Conservation (phyloP, 2,329 filamentous ascomycete genomes). For the Botrytis porri region DNA sequence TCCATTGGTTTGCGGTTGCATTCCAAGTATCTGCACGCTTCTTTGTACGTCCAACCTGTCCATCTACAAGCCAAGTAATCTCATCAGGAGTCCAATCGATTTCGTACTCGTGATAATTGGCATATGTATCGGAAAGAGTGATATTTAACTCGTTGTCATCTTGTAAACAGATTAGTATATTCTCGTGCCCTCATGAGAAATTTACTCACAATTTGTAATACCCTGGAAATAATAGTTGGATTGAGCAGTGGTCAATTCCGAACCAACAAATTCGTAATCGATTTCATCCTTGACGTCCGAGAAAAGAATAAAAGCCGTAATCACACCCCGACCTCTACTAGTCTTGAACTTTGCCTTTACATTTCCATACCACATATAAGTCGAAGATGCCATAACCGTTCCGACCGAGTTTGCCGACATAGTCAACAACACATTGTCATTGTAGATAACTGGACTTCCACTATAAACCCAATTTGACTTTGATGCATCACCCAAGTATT, state of each 20-base stretch:
- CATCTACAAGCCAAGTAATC: conserved; percentile 86
- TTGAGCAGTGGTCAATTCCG: conserved; percentile 73
- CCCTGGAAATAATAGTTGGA: conserved; percentile 98
- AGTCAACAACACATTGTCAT: conserved; percentile 75
- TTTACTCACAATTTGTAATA: conserved; percentile 75
- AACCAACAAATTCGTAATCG: conserved; percentile 91
- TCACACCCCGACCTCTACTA: conserved; percentile 78
- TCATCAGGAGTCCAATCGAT: conserved; percentile 87
- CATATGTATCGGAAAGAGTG: conserved; percentile 65
- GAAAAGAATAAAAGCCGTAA: conserved; percentile 95
- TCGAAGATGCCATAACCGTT: conserved; percentile 76
- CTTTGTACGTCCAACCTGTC: conserved; percentile 69
- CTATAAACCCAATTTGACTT: conserved; percentile 86
- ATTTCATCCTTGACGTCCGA: conserved; percentile 98
- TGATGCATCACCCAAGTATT: conserved; percentile 81
- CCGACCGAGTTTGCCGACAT: conserved; percentile 85
- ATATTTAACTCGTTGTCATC: conserved; percentile 76
- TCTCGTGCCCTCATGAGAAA: too few species aligned
- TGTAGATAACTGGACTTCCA: conserved; percentile 67
- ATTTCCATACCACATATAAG: conserved; percentile 98
- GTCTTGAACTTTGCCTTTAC: conserved; percentile 83
- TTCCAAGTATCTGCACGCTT: conserved; percentile 84
- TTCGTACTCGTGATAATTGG: conserved; percentile 83
- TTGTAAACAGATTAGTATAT: conserved; percentile 42
- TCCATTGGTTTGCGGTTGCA: conserved; percentile 72